These are phyloP conservation scores for Actinomortierella wolfii DNA, from an alignment of 371 early-diverging fungal species.

Conservation along the genomic window DNA sequence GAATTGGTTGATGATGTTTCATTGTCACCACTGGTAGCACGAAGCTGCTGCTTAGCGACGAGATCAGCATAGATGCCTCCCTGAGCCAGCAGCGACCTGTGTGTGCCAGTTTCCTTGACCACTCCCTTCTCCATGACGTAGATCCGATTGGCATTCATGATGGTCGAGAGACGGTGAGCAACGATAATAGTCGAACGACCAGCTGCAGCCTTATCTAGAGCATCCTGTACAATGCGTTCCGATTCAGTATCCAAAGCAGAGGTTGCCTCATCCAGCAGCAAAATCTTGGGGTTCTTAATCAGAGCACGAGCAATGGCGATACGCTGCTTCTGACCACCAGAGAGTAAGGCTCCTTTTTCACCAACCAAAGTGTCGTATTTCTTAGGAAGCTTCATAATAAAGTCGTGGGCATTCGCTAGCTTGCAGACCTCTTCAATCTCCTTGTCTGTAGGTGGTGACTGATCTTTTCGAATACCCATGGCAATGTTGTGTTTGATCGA, in stretches of 20 bases:
- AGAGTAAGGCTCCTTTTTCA: conserved; percentile 59
- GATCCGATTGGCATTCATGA: conserved; percentile 83
- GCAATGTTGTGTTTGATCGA: conserved; percentile 56
- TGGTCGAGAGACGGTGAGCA: conserved; percentile 88
- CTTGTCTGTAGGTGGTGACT: conserved; percentile 35
- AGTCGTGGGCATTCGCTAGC: conserved; percentile 72
- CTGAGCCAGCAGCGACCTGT: conserved; percentile 58
- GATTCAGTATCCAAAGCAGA: conserved; percentile 78
- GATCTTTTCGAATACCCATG: conserved; percentile 34
- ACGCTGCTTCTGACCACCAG: conserved; percentile 68
- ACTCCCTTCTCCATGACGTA: conserved; percentile 74
- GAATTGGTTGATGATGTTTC: no score
- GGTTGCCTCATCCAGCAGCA: conserved; percentile 75
- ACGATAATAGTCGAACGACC: conserved; percentile 91
- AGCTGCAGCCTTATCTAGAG: conserved; percentile 75
- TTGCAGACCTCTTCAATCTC: conserved; percentile 60
- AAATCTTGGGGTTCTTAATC: conserved; percentile 70
- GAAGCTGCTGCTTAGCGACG: conserved; percentile 62
- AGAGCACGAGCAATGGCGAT: conserved; percentile 83
- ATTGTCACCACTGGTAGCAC: no score
- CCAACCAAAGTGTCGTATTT: conserved; percentile 75
- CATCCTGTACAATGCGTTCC: conserved; percentile 82
- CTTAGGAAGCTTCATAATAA: conserved; percentile 71
- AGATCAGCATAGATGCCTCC: conserved; percentile 61
- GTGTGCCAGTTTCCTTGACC: conserved; percentile 71